Percentiles rank a stretch among this genome's conserved stretches.
phyloP scores from a whole-genome alignment of 345 rosid species.

The Gossypioides kirkii region DNA sequence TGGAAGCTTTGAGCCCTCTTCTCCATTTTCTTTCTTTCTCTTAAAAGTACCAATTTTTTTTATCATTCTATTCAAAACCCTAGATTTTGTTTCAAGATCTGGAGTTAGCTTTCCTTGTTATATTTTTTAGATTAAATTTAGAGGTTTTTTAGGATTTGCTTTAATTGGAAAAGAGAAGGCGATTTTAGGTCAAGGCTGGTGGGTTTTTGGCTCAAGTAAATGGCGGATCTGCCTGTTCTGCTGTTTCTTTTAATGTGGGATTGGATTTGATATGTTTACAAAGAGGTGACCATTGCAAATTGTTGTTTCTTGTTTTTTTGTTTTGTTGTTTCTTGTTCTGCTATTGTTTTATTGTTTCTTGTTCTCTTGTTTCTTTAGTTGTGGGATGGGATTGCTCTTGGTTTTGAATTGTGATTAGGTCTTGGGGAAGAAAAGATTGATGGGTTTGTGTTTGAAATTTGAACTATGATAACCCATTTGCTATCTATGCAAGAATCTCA shows the following conservation, averaged over 20 bases:
- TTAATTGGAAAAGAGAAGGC: constrained; percentile 7
- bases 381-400: no score
- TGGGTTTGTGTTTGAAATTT: no score
- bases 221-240: constrained; percentile 57
- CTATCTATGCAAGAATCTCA: no score
- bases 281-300: constrained; percentile 31
- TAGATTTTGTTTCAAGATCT: constrained; percentile 17
- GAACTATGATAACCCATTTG: no score
- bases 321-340: no score
- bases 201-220: constrained; percentile 36
- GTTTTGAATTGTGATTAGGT: no score
- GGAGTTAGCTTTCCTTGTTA: not conserved
- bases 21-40: not conserved
- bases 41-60: not conserved
- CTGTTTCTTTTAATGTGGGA: constrained; percentile 7
- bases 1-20: not conserved
- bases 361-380: no score
- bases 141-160: constrained; percentile 25
- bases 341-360: no score
- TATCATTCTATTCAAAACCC: constrained; percentile 2
- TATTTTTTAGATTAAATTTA: not conserved
- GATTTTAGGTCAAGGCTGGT: constrained; percentile 32
- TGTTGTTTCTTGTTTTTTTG: no score
- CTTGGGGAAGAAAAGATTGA: no score
- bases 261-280: constrained; percentile 24